Evolutionary conservation across 768 basidiomycete genomes (phyloP).

Genomic region (Podaxis mareebaensis): DNA sequence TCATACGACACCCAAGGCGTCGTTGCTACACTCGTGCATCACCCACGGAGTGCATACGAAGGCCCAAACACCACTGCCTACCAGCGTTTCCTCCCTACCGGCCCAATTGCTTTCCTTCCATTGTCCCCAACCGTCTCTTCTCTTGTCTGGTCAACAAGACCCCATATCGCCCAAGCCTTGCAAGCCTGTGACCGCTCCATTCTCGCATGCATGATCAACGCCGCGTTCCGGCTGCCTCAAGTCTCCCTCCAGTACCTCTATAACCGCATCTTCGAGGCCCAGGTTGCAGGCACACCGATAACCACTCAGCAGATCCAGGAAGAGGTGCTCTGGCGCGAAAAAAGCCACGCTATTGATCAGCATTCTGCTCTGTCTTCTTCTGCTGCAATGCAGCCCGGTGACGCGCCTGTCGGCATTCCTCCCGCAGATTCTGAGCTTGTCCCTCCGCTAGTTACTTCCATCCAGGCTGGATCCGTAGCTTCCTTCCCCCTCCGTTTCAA

Average conservation of each 20-base stretch:
- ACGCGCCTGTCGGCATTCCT: conserved; percentile 50
- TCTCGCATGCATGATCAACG: conserved; percentile 79
- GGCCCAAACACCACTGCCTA: conserved; percentile 79
- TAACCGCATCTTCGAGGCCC: conserved; percentile 55
- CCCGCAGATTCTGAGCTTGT: conserved; percentile 58
- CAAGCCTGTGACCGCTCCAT: conserved; percentile 63
- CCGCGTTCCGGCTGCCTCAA: conserved; percentile 84
- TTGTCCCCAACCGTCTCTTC: conserved; percentile 78
- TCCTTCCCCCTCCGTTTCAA: conserved; percentile 89
- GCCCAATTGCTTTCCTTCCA: conserved; percentile 94
- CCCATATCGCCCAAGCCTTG: conserved; percentile 71
- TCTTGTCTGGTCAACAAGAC: conserved; percentile 92
- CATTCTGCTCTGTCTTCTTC: conserved; percentile 63
- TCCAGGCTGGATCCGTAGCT: conserved; percentile 75
- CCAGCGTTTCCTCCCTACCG: conserved; percentile 93
- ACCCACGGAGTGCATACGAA: conserved; percentile 61
- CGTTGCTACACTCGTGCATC: conserved; percentile 84
- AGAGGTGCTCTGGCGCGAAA: conserved; percentile 75
- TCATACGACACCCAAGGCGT: conserved; percentile 86
- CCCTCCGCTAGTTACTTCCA: conserved; percentile 72
- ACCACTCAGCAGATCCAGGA: conserved; percentile 49
- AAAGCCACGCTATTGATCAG: conserved; percentile 62
- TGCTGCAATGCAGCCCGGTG: conserved; percentile 22
- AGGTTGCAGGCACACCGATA: conserved; percentile 44
- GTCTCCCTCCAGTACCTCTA: conserved; percentile 71